Conservation (phyloP, 148 eudicot genomes). For the Nepenthes mirabilis region DNA sequence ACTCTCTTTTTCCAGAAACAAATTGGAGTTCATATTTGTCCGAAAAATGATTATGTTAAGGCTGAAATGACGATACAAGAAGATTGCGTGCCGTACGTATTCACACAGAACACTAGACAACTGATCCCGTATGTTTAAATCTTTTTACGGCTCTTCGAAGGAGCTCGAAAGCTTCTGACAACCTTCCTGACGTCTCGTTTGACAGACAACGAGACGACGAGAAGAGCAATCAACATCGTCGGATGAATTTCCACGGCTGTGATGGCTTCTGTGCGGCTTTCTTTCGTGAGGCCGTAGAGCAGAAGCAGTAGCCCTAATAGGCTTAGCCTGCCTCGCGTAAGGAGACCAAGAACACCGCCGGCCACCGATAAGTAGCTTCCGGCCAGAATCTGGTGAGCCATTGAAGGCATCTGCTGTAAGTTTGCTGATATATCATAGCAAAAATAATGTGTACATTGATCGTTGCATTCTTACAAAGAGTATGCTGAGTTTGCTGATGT, state of each 20-base stretch:
- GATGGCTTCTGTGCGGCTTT: constrained; percentile 11
- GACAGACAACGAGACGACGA: constrained; percentile 22
- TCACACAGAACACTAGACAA: too few relatives aligned
- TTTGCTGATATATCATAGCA: background rate
- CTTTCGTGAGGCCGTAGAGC: constrained; percentile 45
- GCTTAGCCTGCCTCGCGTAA: constrained; percentile 29
- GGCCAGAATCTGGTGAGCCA: constrained; percentile 26
- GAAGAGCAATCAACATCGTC: constrained; percentile 26
- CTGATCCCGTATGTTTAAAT: too few relatives aligned
- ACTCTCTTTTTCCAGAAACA: too few relatives aligned
- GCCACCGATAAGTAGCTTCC: constrained; percentile 58
- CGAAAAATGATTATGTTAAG: too few relatives aligned
- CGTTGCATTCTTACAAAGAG: too few relatives aligned
- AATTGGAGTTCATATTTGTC: too few relatives aligned
- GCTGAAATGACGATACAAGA: too few relatives aligned
- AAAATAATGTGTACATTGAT: background rate
- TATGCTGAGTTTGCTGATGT: too few relatives aligned
- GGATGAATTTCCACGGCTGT: constrained; percentile 23
- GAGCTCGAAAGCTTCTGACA: constrained; percentile 12
- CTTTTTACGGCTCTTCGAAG: too few relatives aligned
- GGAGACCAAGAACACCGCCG: constrained; percentile 48
- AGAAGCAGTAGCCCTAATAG: constrained; percentile 39
- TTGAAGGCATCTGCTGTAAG: background rate
- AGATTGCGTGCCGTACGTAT: too few relatives aligned
- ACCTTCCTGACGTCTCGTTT: constrained; percentile 36